Evolutionary conservation across 2,329 filamentous ascomycete genomes (phyloP).

Genomic region (Emergomyces pasteurianus): DNA sequence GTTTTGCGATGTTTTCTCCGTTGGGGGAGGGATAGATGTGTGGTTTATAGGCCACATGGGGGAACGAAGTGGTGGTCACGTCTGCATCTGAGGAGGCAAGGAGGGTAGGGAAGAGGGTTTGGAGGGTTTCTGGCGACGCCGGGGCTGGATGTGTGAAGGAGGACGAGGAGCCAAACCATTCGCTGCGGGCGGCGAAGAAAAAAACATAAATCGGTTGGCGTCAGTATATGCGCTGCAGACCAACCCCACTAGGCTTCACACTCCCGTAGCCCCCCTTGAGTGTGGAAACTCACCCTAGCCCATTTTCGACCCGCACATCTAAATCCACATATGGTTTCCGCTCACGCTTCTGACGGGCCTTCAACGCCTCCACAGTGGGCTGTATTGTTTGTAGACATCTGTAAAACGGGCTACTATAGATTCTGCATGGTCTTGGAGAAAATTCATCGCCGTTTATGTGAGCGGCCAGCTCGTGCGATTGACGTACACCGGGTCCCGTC

Average conservation of each 20-base stretch:
- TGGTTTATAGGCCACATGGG: constrained; percentile 38
- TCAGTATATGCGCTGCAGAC: not conserved
- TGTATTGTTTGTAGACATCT: constrained; percentile 74
- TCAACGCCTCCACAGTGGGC: constrained; percentile 42
- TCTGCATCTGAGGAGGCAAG: constrained; percentile 26
- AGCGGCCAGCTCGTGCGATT: constrained; percentile 62
- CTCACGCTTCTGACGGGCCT: constrained; percentile 22
- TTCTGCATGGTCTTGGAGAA: constrained; percentile 29
- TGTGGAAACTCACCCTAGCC: constrained; percentile 35
- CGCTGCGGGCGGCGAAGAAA: constrained; percentile 37
- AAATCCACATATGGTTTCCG: constrained; percentile 21
- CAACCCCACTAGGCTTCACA: not conserved
- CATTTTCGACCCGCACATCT: constrained; percentile 40
- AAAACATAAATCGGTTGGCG: not conserved
- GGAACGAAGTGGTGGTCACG: constrained; percentile 29
- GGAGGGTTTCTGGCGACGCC: constrained; percentile 51
- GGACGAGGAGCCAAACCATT: constrained; percentile 78
- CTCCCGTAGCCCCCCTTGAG: not conserved
- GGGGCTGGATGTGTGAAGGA: constrained; percentile 76
- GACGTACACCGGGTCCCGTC: constrained; percentile 72
- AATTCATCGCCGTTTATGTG: constrained; percentile 22
- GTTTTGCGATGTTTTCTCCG: constrained; percentile 66
- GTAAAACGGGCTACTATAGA: constrained; percentile 82
- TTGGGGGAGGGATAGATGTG: constrained; percentile 55
- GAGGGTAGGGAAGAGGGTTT: constrained; percentile 47